Evolutionary conservation across 192 early-diverging fungal species (phyloP).

Genomic region (Coemansia aciculifera): DNA sequence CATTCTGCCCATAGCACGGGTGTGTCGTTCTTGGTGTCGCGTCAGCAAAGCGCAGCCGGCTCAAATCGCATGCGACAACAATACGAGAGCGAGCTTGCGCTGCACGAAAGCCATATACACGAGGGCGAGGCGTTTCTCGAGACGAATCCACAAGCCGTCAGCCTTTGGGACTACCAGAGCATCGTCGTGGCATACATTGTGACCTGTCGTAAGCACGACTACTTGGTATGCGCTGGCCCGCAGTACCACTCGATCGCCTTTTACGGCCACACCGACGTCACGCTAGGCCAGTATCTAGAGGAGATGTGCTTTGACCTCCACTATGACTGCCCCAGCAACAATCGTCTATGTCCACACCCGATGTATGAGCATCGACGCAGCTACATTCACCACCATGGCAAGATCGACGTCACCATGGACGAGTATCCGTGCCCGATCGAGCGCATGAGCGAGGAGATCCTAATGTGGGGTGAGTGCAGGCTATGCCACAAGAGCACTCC

Average conservation of each 20-base stretch:
- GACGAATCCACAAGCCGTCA: constrained; percentile 45
- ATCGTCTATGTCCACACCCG: constrained; percentile 72
- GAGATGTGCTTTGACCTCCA: constrained; percentile 74
- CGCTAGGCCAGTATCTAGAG: constrained; percentile 86
- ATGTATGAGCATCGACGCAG: constrained; percentile 80
- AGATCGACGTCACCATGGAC: constrained; percentile 73
- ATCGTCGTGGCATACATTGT: constrained; percentile 50
- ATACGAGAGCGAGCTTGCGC: constrained; percentile 52
- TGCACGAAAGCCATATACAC: constrained; percentile 47
- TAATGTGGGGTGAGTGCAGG: constrained; percentile 91
- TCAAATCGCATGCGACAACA: constrained; percentile 52
- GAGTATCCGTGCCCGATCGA: constrained; percentile 61
- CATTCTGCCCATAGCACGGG: constrained; percentile 20
- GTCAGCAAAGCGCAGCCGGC: constrained; percentile 52
- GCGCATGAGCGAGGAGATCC: constrained; percentile 71
- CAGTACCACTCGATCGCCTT: constrained; percentile 82
- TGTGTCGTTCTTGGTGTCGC: constrained; percentile 49
- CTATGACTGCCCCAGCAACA: constrained; percentile 59
- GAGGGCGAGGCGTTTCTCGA: constrained; percentile 49
- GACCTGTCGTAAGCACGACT: constrained; percentile 48
- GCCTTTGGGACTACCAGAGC: constrained; percentile 56
- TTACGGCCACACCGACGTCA: constrained; percentile 72
- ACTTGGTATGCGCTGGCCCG: constrained; percentile 64
- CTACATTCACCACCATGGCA: constrained; percentile 82
- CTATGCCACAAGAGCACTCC: constrained; percentile 72